These are phyloP conservation scores for Immersiporthe knoxdaviesiana DNA, from an alignment of 2,329 filamentous ascomycete genomes.

Conservation along the genomic window DNA sequence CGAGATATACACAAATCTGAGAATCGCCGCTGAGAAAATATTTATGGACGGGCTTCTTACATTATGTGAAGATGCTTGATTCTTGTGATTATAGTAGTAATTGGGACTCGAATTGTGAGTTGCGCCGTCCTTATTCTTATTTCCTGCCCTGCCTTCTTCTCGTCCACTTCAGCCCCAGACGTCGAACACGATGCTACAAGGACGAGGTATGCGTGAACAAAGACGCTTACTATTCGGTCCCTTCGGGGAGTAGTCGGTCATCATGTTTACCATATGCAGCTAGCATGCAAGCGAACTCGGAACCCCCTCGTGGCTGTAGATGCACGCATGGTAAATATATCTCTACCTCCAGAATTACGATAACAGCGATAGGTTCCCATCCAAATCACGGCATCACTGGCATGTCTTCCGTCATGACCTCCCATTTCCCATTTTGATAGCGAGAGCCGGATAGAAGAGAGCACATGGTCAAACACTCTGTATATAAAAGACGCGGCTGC, in stretches of 20 bases:
- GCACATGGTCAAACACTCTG: not conserved
- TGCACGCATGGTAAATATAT: not conserved
- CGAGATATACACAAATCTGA: not conserved
- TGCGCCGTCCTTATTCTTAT: not conserved
- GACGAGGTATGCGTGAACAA: not conserved
- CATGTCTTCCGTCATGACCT: conserved; percentile 1
- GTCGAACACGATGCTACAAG: not conserved
- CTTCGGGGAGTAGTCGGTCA: not conserved
- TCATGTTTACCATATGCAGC: not conserved
- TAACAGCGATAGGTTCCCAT: not conserved
- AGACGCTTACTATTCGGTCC: not conserved
- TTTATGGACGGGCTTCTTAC: not conserved
- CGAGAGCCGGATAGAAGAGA: not conserved
- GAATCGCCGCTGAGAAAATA: not conserved
- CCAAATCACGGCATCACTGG: conserved; percentile 5
- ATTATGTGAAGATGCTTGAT: not conserved
- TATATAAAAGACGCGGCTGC: not conserved
- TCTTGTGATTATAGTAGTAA: not conserved
- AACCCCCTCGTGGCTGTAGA: not conserved
- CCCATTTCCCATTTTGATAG: not conserved
- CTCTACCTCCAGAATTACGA: not conserved
- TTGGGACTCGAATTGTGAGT: not conserved
- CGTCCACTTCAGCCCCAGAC: not conserved
- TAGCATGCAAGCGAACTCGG: not conserved
- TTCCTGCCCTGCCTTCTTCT: not conserved